Evolutionary conservation across 73 alveolate species (phyloP), one percentile per base, ranked within the genome.

Genomic region (Paraurostyla sp.): DNA sequence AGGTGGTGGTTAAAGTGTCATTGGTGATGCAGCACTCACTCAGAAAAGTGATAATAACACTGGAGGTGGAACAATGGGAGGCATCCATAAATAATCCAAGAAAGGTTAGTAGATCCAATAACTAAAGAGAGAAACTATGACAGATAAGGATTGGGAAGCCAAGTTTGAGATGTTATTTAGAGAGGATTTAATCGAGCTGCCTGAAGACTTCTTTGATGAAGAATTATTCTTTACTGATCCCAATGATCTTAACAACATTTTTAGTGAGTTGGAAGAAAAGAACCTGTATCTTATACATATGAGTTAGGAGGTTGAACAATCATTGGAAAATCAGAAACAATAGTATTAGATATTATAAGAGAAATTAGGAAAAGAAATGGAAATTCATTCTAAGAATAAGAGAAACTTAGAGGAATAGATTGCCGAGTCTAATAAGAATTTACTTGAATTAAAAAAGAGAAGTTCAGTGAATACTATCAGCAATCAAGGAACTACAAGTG

Each of bases 181-280:
- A 16, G 84, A 87, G 25, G 93, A 87, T 32, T 22, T 59, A 25
- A 87, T 87, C 59, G 89, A 87, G 27, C 43, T 87, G 35, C 90
- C 89, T 32, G 62, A 22, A 0, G 89, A 90, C 56, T 83, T 36
- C 83, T 83, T 45, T 42, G 84, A 76, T 25, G 92, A 94, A 80
- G 97, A 94, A 69, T 65, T 94, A n/a, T 85, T 52, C 84, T 94
- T 85, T 93, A 80, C 88, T 42, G 96, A 94, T 80, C 98, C 98
- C 54, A 83, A 94, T 68, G 95, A 94, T 54, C 87, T 94, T 45
- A 90, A 85, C 83, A 92, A 94, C 71, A 89, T 87, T 51, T 94
- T 94, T 89, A 69, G 94, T 0, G 92, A 86, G 22, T 88, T 94
- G 15, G 98, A 94, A 65, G 98, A 94, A 62, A 59, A 92, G 76